Percentiles rank a stretch among this genome's conserved stretches.
phyloP scores from a whole-genome alignment of 192 early-diverging fungal genomes.

The Linnemannia hyalina region DNA sequence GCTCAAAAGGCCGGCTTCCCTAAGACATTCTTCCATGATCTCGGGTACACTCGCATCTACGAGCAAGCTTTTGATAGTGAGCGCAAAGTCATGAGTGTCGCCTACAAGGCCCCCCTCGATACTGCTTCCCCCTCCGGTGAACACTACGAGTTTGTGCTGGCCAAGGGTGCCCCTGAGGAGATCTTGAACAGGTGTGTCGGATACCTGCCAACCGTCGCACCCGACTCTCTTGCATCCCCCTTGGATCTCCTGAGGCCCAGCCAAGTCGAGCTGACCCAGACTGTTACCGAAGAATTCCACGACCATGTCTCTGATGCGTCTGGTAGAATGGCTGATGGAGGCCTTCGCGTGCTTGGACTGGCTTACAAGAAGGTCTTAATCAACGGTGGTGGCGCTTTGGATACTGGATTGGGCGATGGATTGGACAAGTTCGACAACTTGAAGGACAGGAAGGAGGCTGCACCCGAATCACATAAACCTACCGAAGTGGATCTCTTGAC shows the following conservation, averaged over 20 bases:
- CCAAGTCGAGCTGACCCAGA: constrained; percentile 51
- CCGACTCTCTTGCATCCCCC: constrained; percentile 23
- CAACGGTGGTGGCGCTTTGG: constrained; percentile 25
- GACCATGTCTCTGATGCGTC: constrained; percentile 72
- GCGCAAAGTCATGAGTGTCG: constrained; percentile 94
- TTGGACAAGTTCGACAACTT: constrained; percentile 60
- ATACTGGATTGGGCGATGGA: constrained; percentile 27
- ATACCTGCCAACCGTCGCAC: constrained; percentile 57
- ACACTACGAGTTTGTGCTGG: constrained; percentile 71
- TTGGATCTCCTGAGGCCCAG: constrained; percentile 51
- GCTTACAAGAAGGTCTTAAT: constrained; percentile 75
- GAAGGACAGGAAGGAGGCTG: constrained; percentile 65
- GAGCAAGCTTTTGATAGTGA: constrained; percentile 96
- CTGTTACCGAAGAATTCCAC: constrained; percentile 73
- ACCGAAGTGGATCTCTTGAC: constrained; percentile 45
- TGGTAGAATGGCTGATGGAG: constrained; percentile 83
- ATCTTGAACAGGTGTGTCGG: constrained; percentile 77
- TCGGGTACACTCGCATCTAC: constrained; percentile 73
- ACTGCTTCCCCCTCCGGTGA: not conserved
- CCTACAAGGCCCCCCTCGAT: constrained; percentile 65
- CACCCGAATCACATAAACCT: constrained; percentile 33
- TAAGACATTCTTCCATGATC: constrained; percentile 71
- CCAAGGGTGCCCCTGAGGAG: constrained; percentile 95
- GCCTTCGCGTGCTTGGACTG: constrained; percentile 91
- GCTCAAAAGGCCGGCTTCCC: constrained; percentile 86